Conservation (phyloP, 2,329 filamentous ascomycete species). For the Lachnellula suecica region DNA sequence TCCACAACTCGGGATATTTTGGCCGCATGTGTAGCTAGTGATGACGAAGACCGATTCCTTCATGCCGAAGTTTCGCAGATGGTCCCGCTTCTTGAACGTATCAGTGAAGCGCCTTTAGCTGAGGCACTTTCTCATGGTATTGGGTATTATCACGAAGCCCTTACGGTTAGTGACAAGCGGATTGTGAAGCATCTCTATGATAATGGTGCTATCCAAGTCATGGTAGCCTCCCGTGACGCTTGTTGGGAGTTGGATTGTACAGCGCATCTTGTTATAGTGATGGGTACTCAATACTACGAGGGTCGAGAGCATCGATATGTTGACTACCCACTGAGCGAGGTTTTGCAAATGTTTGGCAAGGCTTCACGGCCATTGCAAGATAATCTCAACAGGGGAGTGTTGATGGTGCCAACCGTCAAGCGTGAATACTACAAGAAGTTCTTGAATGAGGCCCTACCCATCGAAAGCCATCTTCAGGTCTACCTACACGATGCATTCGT, state of each 20-base stretch:
- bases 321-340: conserved; percentile 90
- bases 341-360: conserved; percentile 97
- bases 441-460: conserved; percentile 89
- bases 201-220: conserved; percentile 69
- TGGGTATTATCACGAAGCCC: conserved; percentile 94
- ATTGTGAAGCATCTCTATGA: conserved; percentile 91
- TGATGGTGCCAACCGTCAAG: conserved; percentile 94
- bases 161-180: conserved; percentile 84
- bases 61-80: conserved; percentile 83
- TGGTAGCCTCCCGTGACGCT: conserved; percentile 79
- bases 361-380: conserved; percentile 78
- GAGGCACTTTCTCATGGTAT: conserved; percentile 92
- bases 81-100: conserved; percentile 73
- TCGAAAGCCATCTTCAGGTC: conserved; percentile 89
- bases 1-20: conserved; percentile 84
- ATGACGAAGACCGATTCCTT: conserved; percentile 91
- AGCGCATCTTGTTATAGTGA: conserved; percentile 89
- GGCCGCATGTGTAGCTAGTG: conserved; percentile 82
- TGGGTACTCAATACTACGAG: conserved; percentile 98
- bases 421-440: conserved; percentile 99
- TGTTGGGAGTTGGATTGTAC: conserved; percentile 92
- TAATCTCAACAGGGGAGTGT: conserved; percentile 81
- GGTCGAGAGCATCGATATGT: conserved; percentile 95
- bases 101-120: conserved; percentile 83
- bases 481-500: conserved; percentile 96